Evolutionary conservation across 1,284 basidiomycete genomes (phyloP), one percentile per base, ranked within the genome.

Genomic region (Boletus subluridellus): DNA sequence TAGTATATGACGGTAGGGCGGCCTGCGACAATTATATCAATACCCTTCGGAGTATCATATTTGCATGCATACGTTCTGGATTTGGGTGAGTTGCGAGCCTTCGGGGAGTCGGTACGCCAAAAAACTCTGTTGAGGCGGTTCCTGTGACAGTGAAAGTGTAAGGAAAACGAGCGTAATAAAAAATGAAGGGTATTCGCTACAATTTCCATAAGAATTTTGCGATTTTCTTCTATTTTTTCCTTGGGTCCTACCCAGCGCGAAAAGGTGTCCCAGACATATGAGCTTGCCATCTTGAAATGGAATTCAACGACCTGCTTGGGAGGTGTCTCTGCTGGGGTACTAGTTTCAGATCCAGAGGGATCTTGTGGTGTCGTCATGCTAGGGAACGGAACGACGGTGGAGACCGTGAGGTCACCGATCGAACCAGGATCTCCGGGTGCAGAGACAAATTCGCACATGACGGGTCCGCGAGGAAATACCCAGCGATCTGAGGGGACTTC

Each of bases 401-500:
- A 76, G 12, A 85, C 65, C 11, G 73, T 63, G 24, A 78, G 72
- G 57, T 81, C 77, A 35, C 68, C 63, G 10, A 64, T 57, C 30
- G 64, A 54, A n/a, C 62, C 69, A 14, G 58, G 28, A 46, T 63
- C 35, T 17, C 66, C 63, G 5, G 62, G 62, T 7, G 59, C 6
- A 46, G 73, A 52, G 21, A 47, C 53, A 52, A 73, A 73, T 62
- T 85, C 79, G 60, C 77, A 83, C 44, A 78, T 73, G 3, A 78
- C 77, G 12, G 78, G 76, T 37, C 81, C 82, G 42, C 86, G 81
- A 59, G 89, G 87, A 56, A 91, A 74, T 8, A 87, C 66, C 80
- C 82, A 87, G 10, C 83, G 79, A 52, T 89, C 86, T 35, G 75
- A 74, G 2, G 81, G 76, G 12, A 76, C 73, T 65, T 91, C 89